phyloP scores from a whole-genome alignment of 768 basidiomycete species.

The Plicaturopsis crispa region DNA sequence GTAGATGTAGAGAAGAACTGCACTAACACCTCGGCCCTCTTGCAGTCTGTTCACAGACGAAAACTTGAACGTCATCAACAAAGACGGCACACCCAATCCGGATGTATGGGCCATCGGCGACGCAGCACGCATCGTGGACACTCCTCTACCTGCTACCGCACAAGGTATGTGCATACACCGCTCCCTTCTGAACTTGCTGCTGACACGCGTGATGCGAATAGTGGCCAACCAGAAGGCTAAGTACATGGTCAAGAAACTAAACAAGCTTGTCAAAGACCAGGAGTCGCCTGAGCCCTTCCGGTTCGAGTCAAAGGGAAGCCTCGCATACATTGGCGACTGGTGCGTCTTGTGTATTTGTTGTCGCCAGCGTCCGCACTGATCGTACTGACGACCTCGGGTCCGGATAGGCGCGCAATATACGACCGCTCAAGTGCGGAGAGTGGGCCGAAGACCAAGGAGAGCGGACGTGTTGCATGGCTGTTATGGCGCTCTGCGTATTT shows the following conservation, averaged over 20 bases:
- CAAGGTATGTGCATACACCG: constrained; percentile 45
- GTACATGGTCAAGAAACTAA: constrained; percentile 61
- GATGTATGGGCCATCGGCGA: constrained; percentile 85
- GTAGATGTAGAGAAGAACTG: not conserved
- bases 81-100: constrained; percentile 43
- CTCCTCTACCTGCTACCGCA: constrained; percentile 73
- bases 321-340: constrained; percentile 81
- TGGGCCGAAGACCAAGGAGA: constrained; percentile 42
- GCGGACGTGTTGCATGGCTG: constrained; percentile 67
- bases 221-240: constrained; percentile 75
- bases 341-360: constrained; percentile 18
- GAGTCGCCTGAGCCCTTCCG: constrained; percentile 37
- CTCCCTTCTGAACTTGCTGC: constrained; percentile 5
- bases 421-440: constrained; percentile 48
- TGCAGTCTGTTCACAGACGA: constrained; percentile 45
- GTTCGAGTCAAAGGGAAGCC: constrained; percentile 65
- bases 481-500: constrained; percentile 81
- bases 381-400: constrained; percentile 3
- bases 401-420: constrained; percentile 65
- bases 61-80: constrained; percentile 52
- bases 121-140: constrained; percentile 50
- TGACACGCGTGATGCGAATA: constrained; percentile 14
- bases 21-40: not conserved
- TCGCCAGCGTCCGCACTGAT: constrained; percentile 2
- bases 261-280: constrained; percentile 47